Conservation (phyloP, 2,329 filamentous ascomycete genomes). For the Fusarium oxysporum region DNA sequence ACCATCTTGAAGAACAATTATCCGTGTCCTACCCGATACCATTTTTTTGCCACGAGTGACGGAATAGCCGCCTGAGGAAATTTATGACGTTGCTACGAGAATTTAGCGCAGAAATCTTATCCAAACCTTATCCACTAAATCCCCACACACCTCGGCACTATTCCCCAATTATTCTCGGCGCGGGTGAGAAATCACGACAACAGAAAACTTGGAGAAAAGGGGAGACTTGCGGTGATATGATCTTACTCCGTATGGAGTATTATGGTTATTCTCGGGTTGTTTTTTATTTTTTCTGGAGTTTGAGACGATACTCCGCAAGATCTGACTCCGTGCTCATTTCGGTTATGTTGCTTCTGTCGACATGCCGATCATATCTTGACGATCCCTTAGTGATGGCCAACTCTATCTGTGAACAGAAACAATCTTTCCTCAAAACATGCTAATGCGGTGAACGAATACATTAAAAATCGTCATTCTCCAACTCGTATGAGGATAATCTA, state of each 20-base stretch:
- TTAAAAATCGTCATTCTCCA: conserved; percentile 6
- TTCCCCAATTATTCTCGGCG: conserved; percentile 31
- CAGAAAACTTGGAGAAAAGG: conserved; percentile 20
- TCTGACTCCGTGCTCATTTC: neutral
- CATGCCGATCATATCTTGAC: neutral
- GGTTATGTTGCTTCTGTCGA: neutral
- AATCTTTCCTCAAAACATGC: neutral
- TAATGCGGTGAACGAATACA: neutral
- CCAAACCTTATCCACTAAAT: conserved; percentile 6
- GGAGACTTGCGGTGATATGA: neutral
- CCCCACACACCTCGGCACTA: conserved; percentile 21
- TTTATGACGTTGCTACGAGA: conserved; percentile 19
- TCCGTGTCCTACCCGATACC: conserved; percentile 8
- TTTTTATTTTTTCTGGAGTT: neutral
- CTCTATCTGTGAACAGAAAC: neutral
- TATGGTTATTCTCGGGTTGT: conserved; percentile 16
- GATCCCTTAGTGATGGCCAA: neutral
- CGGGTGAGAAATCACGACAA: neutral
- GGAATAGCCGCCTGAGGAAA: neutral
- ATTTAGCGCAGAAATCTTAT: conserved; percentile 9
- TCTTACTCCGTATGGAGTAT: neutral
- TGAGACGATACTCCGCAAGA: neutral
- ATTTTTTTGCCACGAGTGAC: conserved; percentile 1
- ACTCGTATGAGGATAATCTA: conserved; percentile 7
- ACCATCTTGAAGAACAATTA: neutral